Evolutionary conservation across 345 rosid genomes (phyloP).

Genomic region (Stellera chamaejasme): DNA sequence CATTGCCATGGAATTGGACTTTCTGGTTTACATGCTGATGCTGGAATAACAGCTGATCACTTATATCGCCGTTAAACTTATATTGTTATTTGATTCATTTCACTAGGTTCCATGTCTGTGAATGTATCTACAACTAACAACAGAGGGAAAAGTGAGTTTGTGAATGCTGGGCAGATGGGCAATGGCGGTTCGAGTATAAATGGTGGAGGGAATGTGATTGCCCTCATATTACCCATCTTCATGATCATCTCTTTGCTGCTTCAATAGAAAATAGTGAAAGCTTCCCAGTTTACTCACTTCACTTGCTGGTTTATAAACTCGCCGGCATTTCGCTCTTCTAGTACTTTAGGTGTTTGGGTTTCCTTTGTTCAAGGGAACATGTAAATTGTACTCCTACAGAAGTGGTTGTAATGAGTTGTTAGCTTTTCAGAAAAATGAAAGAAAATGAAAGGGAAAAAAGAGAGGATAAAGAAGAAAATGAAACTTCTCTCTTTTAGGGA

Average conservation of each 20-base stretch:
- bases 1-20: too few relatives aligned
- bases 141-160: constrained; percentile 58
- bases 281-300: constrained; percentile 7
- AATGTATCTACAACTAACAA: constrained; percentile 60
- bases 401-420: neutral
- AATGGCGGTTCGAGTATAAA: constrained; percentile 23
- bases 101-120: constrained; percentile 61
- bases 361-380: neutral
- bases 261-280: constrained; percentile 29
- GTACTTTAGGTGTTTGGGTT: too few relatives aligned
- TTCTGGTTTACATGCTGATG: too few relatives aligned
- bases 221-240: constrained; percentile 21
- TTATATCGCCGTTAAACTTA: too few relatives aligned
- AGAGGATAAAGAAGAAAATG: neutral
- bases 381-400: constrained; percentile 20
- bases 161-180: constrained; percentile 56
- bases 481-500: too few relatives aligned
- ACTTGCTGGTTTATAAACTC: constrained; percentile 18
- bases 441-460: neutral
- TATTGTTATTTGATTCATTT: too few relatives aligned
- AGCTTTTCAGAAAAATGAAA: neutral
- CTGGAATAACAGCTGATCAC: too few relatives aligned
- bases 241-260: constrained; percentile 21
- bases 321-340: neutral
- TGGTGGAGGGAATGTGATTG: constrained; percentile 9